Evolutionary conservation across 106 monocot genomes (phyloP), one percentile per base, ranked within the genome.

Genomic region (Platanthera guangdongensis): DNA sequence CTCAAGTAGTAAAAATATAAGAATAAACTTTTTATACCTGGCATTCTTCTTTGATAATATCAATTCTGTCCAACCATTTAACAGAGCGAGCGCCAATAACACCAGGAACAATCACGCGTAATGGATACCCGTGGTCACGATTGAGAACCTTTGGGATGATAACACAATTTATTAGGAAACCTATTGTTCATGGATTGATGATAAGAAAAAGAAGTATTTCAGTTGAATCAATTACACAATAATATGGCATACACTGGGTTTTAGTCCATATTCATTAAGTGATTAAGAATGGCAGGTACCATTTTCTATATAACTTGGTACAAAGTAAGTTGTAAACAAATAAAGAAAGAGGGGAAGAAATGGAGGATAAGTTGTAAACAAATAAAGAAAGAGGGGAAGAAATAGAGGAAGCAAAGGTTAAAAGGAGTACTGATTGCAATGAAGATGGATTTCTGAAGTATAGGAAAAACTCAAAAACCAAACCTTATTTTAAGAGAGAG

Each of bases 21-120:
- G 16, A 70, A 70, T 47, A 6, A 78, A 73, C 15, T 5, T 53
- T 51, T 49, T 71, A 51, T 12, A 96, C 96, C 91, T 96, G 90
- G 77, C 86, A 90, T 93, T 93, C 87, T 80, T 96, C 90, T 80
- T 87, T 71, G 64, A 85, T 89, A 39, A 96, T 87, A 47, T 86
- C 81, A 65, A 96, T 91, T 60, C 81, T 87, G 77, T 93, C 91
- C 69, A 96, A 76, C 96, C 96, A 96, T 77, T 93, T 96, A 65
- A 96, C 96, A 76, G 96, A 96, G 46, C 93, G 92, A 73, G 93
- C 96, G 76, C 93, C 96, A 86, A 96, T 96, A 54, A 93, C 82
- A 53, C 96, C 93, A 74, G 96, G 96, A 77, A 96, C 93, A 81
- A 96, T 64, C 73, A 83, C 90, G 16, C 91, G 89, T 25, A 96